Base-by-base conservation (phyloP, 2,329 filamentous ascomycete genomes). In the Claviceps cyperi region DNA sequence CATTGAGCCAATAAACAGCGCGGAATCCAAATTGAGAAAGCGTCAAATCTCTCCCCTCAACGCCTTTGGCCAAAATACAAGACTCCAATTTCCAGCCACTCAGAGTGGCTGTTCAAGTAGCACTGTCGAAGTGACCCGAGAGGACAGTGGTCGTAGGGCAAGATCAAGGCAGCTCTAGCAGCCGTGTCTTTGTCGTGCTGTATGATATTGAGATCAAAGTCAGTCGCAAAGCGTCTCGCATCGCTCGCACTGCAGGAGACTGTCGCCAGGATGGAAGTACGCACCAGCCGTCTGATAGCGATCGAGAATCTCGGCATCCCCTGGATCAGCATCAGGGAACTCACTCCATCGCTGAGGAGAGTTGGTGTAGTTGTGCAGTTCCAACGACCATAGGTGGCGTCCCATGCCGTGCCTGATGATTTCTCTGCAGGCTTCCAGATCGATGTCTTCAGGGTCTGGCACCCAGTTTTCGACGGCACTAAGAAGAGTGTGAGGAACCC, bases 201-300 rank as follows among this genome's bases (percentile, higher is more conserved):
- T n/a, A n/a, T n/a, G n/a, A n/a, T n/a, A n/a, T n/a, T n/a, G n/a
- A n/a, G n/a, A n/a, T n/a, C n/a, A 58, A 13, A 8, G n/a, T n/a
- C n/a, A n/a, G n/a, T 55, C 50, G 28, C 43, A 43, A 15, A 13
- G n/a, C 3, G 44, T 46, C 13, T 43, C 43, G 24, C 49, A 50
- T 15, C 49, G 43, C 37, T 47, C 11, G 38, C 49, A 50, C 32
- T 47, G 24, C 49, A 47, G 9, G 8, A 46, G 37, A 17, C n/a
- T 11, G 9, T 36, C 32, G 5, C n/a, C 4, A n/a, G 6, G 3
- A 19, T 19, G 32, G 11, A 40, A 9, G 2, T 35, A 0, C 13
- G 21, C 15, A 3, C 8, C 3, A 13, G 22, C 46, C 21, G 35
- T 15, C 22, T 7, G 6, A n/a, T 45, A 46, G 3, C 7, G 17